Base-by-base conservation (phyloP, 768 basidiomycete genomes). In the Auriscalpium orientale region DNA sequence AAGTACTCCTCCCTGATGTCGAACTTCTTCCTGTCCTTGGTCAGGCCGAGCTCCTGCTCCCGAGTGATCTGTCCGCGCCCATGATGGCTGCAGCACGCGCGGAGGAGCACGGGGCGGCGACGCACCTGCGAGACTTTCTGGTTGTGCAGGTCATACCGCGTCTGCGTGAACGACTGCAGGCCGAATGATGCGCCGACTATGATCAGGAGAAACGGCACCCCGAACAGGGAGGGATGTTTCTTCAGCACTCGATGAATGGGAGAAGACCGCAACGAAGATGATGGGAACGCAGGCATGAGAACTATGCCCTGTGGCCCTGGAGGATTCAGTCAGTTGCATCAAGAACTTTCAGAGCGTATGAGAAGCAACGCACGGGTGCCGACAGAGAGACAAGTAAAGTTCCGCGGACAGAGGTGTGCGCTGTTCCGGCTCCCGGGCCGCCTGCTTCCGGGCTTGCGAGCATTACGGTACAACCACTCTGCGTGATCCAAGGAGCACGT, bases 1-100 rank as follows among this genome's bases (percentile, higher is more conserved):
- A 87, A 98, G 70, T 98, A 99, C 67, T 97, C 95, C 68, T 98
- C 95, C 53, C 91, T 76, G 16, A 97, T 89, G 70, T 98, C 95
- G 56, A 97, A 85, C 74, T 83, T 88, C 73, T 85, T 87, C 71
- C 86, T 78, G 54, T 74, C 73, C 66, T 77, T 81, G 59, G 85
- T 77, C 63, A 94, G 73, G 10, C 83, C 79, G 20, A 95, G 75
- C 59, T 90, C 87, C 62, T 94, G 83, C 67, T 93, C 86, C 59
- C 83, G 84, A 40, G 82, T 79, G 37, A 97, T 70, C 91, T 84
- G 50, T 7, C 52, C 43, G 22, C 33, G 53, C n/a, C n/a, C n/a
- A n/a, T n/a, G 33, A n/a, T 36, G 6, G 44, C 16, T 36, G 59
- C 8, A 20, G 13, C 43, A 9, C 46, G 4, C 18, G 20, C 20